Conservation (phyloP, 164 flowering plant genomes). For the Brasenia schreberi region DNA sequence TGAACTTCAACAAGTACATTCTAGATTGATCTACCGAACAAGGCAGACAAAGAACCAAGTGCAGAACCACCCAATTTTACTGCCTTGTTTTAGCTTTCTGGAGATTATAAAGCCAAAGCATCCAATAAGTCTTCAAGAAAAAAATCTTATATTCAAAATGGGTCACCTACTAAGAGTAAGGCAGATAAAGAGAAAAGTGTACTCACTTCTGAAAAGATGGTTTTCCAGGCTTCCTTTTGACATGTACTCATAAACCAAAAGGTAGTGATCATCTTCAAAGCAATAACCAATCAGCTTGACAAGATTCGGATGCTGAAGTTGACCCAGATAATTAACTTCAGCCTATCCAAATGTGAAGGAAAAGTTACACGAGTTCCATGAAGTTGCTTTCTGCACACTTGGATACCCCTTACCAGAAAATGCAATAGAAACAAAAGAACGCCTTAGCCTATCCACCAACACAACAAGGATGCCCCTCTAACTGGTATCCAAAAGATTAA, state of each 20-base stretch:
- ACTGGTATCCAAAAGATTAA: not conserved
- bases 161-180: not conserved
- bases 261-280: slow-evolving; percentile 69
- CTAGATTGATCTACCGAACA: too few species aligned
- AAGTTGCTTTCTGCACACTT: slow-evolving; percentile 1
- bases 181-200: not conserved
- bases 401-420: not conserved
- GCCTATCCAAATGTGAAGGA: slow-evolving; percentile 26
- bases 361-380: slow-evolving; percentile 2
- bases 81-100: too few species aligned
- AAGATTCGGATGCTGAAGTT: slow-evolving; percentile 63
- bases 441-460: not conserved
- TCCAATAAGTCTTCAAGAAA: too few species aligned
- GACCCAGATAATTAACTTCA: slow-evolving; percentile 74
- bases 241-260: slow-evolving; percentile 78
- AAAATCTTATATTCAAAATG: too few species aligned
- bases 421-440: not conserved
- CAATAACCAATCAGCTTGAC: slow-evolving; percentile 71
- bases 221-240: slow-evolving; percentile 81
- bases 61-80: too few species aligned
- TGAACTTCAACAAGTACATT: too few species aligned
- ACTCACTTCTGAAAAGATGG: slow-evolving; percentile 75
- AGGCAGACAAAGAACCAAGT: too few species aligned
- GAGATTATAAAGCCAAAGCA: too few species aligned
- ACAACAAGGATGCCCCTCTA: not conserved